These are phyloP conservation scores for Diplodia intermedia DNA, from an alignment of 2,329 filamentous ascomycete genomes.

Conservation along the genomic window DNA sequence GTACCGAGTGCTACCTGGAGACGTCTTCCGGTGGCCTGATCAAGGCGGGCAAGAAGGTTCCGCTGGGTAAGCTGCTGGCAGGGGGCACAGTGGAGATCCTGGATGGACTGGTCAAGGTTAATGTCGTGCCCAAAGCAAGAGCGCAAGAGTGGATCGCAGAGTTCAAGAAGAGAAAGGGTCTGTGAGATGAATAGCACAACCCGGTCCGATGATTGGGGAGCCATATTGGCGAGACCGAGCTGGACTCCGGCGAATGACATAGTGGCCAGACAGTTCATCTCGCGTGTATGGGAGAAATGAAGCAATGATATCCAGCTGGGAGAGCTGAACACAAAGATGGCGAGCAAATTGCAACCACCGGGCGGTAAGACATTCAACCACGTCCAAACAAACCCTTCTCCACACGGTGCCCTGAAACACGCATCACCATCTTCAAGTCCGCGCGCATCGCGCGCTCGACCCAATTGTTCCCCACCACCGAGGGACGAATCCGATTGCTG, in stretches of 20 bases:
- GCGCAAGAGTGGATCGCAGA: conserved; percentile 80
- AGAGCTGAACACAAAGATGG: not conserved
- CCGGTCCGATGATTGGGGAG: not conserved
- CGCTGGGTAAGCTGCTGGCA: conserved; percentile 74
- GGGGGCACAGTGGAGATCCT: conserved; percentile 84
- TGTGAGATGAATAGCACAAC: conserved; percentile 10
- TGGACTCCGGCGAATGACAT: not conserved
- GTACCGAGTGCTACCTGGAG: conserved; percentile 89
- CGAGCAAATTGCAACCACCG: not conserved
- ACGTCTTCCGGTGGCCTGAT: conserved; percentile 79
- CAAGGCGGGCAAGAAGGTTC: conserved; percentile 87
- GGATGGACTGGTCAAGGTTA: conserved; percentile 82
- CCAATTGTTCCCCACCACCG: conserved; percentile 6
- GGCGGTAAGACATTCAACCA: conserved; percentile 21
- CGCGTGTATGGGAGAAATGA: no score
- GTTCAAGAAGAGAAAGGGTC: conserved; percentile 74
- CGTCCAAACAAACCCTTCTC: conserved; percentile 1
- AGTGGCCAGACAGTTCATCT: not conserved
- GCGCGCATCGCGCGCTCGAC: conserved; percentile 7
- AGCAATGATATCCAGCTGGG: not conserved
- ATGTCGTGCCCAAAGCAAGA: conserved; percentile 76
- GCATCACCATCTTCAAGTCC: conserved; percentile 18
- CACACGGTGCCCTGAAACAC: conserved; percentile 19
- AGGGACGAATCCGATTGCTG: conserved; percentile 25
- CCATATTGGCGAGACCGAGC: not conserved